phyloP scores from a whole-genome alignment of 495 filamentous ascomycete species.

The Lichina pygmaea region DNA sequence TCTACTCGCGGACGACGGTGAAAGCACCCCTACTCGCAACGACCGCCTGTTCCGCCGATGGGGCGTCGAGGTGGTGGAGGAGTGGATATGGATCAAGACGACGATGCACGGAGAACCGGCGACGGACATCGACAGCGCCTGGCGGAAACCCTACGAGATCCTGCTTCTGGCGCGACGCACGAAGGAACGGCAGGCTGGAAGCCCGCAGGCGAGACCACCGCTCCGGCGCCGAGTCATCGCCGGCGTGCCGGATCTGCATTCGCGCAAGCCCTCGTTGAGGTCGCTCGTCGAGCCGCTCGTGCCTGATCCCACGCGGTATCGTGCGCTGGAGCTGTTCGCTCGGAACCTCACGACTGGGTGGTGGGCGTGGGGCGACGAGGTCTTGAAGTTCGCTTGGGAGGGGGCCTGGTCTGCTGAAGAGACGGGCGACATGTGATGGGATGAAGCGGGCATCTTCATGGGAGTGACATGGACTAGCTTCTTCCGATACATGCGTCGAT shows the following conservation, averaged over 20 bases:
- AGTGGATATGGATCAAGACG: slow-evolving; percentile 85
- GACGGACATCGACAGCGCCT: slow-evolving; percentile 33
- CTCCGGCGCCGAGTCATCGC: slow-evolving; percentile 33
- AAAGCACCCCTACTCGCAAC: not conserved
- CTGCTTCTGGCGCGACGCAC: slow-evolving; percentile 30
- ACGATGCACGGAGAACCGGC: slow-evolving; percentile 46
- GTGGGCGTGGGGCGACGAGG: slow-evolving; percentile 79
- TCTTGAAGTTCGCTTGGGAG: slow-evolving; percentile 45
- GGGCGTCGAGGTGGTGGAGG: slow-evolving; percentile 38
- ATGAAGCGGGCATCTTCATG: too few relatives aligned
- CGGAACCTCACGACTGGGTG: slow-evolving; percentile 64
- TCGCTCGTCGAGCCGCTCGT: slow-evolving; percentile 9
- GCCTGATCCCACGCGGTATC: slow-evolving; percentile 17
- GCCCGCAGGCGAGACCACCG: slow-evolving; percentile 2
- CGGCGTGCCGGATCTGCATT: slow-evolving; percentile 74
- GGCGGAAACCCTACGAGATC: slow-evolving; percentile 72
- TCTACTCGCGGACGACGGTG: slow-evolving; percentile 15
- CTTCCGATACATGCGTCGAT: too few relatives aligned
- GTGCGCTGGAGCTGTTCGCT: slow-evolving; percentile 67
- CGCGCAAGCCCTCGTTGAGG: slow-evolving; percentile 57
- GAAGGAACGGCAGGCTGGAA: slow-evolving; percentile 3
- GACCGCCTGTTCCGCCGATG: slow-evolving; percentile 28
- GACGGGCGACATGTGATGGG: too few relatives aligned
- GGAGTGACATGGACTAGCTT: too few relatives aligned
- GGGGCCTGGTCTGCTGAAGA: slow-evolving; percentile 27